These are phyloP conservation scores for Epichloe gansuensis DNA, from an alignment of 2,329 filamentous ascomycete species.

Conservation along the genomic window DNA sequence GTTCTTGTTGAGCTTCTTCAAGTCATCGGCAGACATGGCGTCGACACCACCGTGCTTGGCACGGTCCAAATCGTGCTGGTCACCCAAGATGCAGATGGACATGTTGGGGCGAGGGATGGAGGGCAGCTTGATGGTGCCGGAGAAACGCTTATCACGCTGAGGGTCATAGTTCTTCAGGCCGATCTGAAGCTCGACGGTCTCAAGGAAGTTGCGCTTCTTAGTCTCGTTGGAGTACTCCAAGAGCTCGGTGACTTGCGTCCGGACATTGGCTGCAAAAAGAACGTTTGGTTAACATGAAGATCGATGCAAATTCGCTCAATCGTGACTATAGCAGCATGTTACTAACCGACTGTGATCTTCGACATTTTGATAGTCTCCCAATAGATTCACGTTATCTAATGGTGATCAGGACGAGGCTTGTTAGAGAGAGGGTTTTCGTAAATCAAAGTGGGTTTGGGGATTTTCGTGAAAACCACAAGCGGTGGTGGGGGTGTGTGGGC, in stretches of 20 bases:
- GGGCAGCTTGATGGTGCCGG: slow-evolving; percentile 92
- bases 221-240: slow-evolving; percentile 87
- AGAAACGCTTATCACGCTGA: slow-evolving; percentile 99
- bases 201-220: slow-evolving; percentile 97
- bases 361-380: slow-evolving; percentile 86
- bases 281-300: slow-evolving; percentile 17
- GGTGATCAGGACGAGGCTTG: slow-evolving; percentile 40
- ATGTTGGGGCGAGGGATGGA: slow-evolving; percentile 83
- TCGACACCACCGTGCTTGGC: slow-evolving; percentile 98
- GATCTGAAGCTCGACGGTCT: slow-evolving; percentile 86
- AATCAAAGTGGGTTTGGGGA: slow-evolving; percentile 6
- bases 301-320: background rate
- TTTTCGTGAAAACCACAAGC: slow-evolving; percentile 10
- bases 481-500: slow-evolving; percentile 14
- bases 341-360: slow-evolving; percentile 66
- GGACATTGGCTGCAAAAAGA: slow-evolving; percentile 60
- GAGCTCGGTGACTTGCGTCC: slow-evolving; percentile 83
- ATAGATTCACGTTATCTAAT: slow-evolving; percentile 58
- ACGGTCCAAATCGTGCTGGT: slow-evolving; percentile 96
- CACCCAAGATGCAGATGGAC: slow-evolving; percentile 62
- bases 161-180: slow-evolving; percentile 98
- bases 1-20: slow-evolving; percentile 99
- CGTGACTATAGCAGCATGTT: background rate
- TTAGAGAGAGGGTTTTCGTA: slow-evolving; percentile 10
- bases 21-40: slow-evolving; percentile 94